Percentiles rank a stretch among this genome's conserved stretches.
These are phyloP conservation scores for Gaertneriomyces semiglobifer DNA, from an alignment of 192 early-diverging fungal species.

Conservation along the genomic window DNA sequence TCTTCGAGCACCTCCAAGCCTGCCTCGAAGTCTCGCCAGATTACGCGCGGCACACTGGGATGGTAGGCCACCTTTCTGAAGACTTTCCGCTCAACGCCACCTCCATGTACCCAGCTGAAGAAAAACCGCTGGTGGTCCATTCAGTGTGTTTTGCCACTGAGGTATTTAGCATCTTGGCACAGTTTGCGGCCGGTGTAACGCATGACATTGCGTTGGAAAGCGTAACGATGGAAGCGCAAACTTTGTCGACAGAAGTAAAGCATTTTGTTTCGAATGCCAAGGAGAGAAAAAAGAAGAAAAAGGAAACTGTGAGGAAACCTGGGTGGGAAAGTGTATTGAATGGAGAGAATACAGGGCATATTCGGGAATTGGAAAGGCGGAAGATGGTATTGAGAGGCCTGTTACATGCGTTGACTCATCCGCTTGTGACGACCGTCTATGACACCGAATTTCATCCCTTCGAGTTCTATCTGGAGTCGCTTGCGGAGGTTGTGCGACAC, in stretches of 20 bases:
- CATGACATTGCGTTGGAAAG: slow-evolving; percentile 28
- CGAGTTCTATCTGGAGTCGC: slow-evolving; percentile 38
- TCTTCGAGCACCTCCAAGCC: slow-evolving; percentile 32
- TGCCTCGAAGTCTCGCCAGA: slow-evolving; percentile 26
- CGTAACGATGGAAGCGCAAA: slow-evolving; percentile 3
- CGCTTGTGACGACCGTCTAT: slow-evolving; percentile 16
- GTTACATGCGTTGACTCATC: slow-evolving; percentile 18
- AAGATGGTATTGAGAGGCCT: slow-evolving; percentile 27
- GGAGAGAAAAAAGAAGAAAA: slow-evolving; percentile 23
- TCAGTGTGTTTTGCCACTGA: slow-evolving; percentile 36
- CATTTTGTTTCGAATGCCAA: neutral
- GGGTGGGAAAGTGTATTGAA: slow-evolving; percentile 26
- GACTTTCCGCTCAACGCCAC: slow-evolving; percentile 32
- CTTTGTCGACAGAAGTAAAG: slow-evolving; percentile 17
- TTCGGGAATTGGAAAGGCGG: slow-evolving; percentile 26
- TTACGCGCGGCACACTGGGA: slow-evolving; percentile 19
- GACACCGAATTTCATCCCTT: slow-evolving; percentile 40
- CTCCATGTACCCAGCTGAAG: slow-evolving; percentile 29
- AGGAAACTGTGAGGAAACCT: neutral
- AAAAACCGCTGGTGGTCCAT: slow-evolving; percentile 28
- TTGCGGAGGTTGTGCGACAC: slow-evolving; percentile 5
- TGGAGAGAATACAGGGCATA: slow-evolving; percentile 7
- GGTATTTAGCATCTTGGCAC: slow-evolving; percentile 33
- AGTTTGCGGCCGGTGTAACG: slow-evolving; percentile 24
- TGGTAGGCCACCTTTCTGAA: slow-evolving; percentile 24